Conservation (phyloP, 2,329 filamentous ascomycete genomes). For the Exophiala lecanii-corni region DNA sequence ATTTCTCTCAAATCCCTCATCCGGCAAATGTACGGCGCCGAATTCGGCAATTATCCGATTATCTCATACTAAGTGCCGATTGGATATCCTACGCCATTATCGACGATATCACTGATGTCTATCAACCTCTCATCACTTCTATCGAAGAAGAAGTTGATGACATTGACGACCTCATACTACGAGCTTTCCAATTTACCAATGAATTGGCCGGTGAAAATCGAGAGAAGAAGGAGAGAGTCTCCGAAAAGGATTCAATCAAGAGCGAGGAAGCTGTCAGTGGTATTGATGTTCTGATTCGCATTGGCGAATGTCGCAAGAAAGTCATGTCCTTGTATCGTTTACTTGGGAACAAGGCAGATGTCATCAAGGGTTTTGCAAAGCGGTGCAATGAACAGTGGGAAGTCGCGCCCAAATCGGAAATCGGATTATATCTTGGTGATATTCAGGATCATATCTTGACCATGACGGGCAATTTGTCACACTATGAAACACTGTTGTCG, state of each 20-base stretch:
- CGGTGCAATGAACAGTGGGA: constrained; percentile 98
- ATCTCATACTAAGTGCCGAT: constrained; percentile 84
- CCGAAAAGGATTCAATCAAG: constrained; percentile 41
- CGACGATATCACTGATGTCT: constrained; percentile 96
- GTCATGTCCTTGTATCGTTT: constrained; percentile 94
- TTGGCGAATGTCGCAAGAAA: constrained; percentile 92
- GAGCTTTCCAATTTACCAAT: constrained; percentile 61
- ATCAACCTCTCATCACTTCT: constrained; percentile 81
- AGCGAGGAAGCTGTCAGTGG: constrained; percentile 45
- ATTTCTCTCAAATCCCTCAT: constrained; percentile 89
- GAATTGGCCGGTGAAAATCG: constrained; percentile 33
- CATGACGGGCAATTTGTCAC: constrained; percentile 92
- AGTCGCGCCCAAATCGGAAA: constrained; percentile 88
- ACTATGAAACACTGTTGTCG: constrained; percentile 95
- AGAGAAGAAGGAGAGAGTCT: constrained; percentile 31
- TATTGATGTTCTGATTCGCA: constrained; percentile 82
- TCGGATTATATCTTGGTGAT: constrained; percentile 94
- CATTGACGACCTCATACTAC: constrained; percentile 87
- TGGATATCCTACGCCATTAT: constrained; percentile 99
- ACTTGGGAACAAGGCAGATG: constrained; percentile 94
- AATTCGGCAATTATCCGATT: constrained; percentile 90
- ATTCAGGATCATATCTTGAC: constrained; percentile 99
- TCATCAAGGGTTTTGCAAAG: constrained; percentile 98
- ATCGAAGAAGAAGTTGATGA: constrained; percentile 97
- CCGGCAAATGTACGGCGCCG: constrained; percentile 91